Evolutionary conservation across 352 stramenopile species (phyloP).

Genomic region (Globisporangium emineosum): DNA sequence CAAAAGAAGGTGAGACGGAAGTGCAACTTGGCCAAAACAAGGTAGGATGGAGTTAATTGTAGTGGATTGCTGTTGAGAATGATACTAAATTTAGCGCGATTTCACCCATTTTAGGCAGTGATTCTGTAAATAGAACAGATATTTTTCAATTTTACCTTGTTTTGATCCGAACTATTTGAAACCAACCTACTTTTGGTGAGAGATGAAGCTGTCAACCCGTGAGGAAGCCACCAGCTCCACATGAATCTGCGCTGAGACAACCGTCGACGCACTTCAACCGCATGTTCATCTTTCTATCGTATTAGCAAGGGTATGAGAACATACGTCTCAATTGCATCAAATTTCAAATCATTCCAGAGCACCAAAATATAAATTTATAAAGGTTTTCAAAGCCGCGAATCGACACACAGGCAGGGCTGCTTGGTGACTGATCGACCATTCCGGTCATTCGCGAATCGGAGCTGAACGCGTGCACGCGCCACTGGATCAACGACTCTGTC

Average conservation of each 20-base stretch:
- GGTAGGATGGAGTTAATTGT: background rate
- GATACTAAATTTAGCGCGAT: background rate
- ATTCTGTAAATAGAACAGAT: background rate
- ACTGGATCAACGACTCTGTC: background rate
- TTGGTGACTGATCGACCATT: background rate
- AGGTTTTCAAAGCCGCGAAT: background rate
- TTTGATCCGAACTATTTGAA: background rate
- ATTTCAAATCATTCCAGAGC: background rate
- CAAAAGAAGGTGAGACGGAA: background rate
- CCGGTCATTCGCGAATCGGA: background rate
- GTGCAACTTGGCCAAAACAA: background rate
- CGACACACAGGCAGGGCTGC: background rate
- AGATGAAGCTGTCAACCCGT: too few species aligned
- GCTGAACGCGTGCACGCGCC: background rate
- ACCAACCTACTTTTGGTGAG: background rate
- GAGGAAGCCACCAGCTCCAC: background rate
- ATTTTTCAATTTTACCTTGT: background rate
- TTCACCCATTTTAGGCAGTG: background rate
- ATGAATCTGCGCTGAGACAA: slow-evolving; percentile 1
- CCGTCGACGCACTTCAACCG: background rate
- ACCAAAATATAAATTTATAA: background rate
- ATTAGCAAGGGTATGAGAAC: background rate
- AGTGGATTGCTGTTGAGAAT: background rate
- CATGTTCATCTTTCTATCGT: background rate
- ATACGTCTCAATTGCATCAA: too few species aligned